Evolutionary conservation across 1,284 basidiomycete species (phyloP).

Genomic region (Psilocybe mexicana): DNA sequence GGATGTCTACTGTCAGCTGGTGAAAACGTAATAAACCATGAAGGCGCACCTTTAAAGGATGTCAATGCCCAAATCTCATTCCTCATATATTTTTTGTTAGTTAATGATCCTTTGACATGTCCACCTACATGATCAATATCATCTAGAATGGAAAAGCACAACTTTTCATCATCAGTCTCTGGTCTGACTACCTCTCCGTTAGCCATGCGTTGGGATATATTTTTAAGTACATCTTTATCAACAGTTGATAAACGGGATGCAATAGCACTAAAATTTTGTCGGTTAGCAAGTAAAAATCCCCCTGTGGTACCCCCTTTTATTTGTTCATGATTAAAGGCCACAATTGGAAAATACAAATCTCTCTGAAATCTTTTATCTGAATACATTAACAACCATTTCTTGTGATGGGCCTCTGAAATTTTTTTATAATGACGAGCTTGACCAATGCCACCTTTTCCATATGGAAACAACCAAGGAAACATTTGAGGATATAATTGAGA

Average conservation of each 20-base stretch:
- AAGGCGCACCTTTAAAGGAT: constrained; percentile 28
- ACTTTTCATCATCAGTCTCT: constrained; percentile 27
- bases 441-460: constrained; percentile 34
- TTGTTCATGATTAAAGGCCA: constrained; percentile 38
- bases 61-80: constrained; percentile 37
- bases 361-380: constrained; percentile 28
- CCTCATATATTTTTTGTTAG: constrained; percentile 31
- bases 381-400: constrained; percentile 18
- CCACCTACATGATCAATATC: constrained; percentile 34
- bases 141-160: constrained; percentile 32
- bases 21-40: constrained; percentile 36
- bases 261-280: constrained; percentile 22
- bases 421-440: neutral
- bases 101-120: constrained; percentile 31
- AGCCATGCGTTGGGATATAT: constrained; percentile 12
- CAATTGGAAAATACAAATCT: constrained; percentile 34
- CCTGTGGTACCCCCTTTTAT: constrained; percentile 3
- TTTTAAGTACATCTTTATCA: constrained; percentile 12
- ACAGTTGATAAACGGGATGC: constrained; percentile 11
- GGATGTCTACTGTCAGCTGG: constrained; percentile 32
- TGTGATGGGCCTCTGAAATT: constrained; percentile 23
- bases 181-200: constrained; percentile 23
- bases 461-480: constrained; percentile 29
- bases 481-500: constrained; percentile 8
- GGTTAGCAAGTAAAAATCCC: constrained; percentile 19